phyloP scores from a whole-genome alignment of 176 grass and related monocot genomes.

The Musa acuminata region DNA sequence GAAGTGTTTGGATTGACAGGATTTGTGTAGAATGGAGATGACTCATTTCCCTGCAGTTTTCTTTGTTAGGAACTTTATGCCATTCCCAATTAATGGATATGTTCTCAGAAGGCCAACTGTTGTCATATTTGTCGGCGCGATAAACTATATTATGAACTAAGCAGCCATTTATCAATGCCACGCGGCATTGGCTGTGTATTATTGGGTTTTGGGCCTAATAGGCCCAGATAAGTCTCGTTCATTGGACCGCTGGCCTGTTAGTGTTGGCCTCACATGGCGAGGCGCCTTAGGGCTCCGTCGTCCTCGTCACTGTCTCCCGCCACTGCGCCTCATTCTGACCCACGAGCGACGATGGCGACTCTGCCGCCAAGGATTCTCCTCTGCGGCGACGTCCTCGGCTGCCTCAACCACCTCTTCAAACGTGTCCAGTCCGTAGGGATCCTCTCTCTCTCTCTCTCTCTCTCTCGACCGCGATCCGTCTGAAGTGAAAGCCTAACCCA shows the following conservation, averaged over 20 bases:
- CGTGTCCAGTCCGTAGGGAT: constrained; percentile 54
- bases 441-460: neutral
- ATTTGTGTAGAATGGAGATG: constrained; percentile 1
- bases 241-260: too few relatives aligned
- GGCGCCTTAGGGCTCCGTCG: neutral
- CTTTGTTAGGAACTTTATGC: neutral
- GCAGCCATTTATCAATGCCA: too few relatives aligned
- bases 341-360: constrained; percentile 5
- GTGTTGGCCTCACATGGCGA: too few relatives aligned
- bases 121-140: too few relatives aligned
- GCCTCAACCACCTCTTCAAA: constrained; percentile 80
- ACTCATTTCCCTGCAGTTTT: neutral
- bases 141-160: too few relatives aligned
- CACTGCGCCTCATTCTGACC: neutral
- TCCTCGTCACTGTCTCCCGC: neutral
- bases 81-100: too few relatives aligned
- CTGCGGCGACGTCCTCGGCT: constrained; percentile 57
- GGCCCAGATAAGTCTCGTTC: too few relatives aligned
- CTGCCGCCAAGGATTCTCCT: constrained; percentile 67
- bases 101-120: too few relatives aligned
- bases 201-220: too few relatives aligned
- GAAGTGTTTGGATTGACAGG: neutral
- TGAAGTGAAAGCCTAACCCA: constrained; percentile 4
- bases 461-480: neutral
- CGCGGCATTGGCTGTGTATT: too few relatives aligned